Conservation (phyloP, 768 basidiomycete genomes). For the Peribolospora kevripleyi region DNA sequence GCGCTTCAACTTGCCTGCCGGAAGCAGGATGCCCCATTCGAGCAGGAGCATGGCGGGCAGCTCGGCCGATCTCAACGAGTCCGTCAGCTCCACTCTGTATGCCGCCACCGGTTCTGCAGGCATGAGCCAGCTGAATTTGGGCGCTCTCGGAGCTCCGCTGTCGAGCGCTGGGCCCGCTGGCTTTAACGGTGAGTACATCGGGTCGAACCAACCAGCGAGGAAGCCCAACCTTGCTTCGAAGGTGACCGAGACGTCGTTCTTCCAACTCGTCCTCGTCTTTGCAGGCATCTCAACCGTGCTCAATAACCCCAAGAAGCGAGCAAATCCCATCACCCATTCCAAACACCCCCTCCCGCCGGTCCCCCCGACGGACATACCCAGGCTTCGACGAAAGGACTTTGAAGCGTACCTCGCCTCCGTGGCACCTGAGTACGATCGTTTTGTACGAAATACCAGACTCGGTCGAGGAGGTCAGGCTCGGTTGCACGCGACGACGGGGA, state of each 20-base stretch:
- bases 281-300: slow-evolving; percentile 81
- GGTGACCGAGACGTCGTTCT: background rate
- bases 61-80: too few species aligned
- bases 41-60: too few species aligned
- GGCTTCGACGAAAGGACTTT: slow-evolving; percentile 59
- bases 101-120: too few species aligned
- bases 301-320: slow-evolving; percentile 63
- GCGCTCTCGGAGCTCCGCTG: too few species aligned
- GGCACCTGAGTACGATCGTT: slow-evolving; percentile 43
- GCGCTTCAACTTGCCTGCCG: too few species aligned
- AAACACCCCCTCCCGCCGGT: slow-evolving; percentile 39
- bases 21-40: too few species aligned
- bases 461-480: background rate
- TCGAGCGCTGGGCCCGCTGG: too few species aligned
- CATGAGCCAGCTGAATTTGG: too few species aligned
- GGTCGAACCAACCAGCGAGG: too few species aligned
- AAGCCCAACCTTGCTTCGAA: background rate
- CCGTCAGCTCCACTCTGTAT: too few species aligned
- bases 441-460: background rate
- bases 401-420: slow-evolving; percentile 54
- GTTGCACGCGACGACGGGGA: slow-evolving; percentile 15
- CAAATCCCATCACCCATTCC: slow-evolving; percentile 56
- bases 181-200: too few species aligned
- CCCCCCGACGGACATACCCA: slow-evolving; percentile 37
- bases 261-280: background rate